phyloP scores from a whole-genome alignment of 768 basidiomycete species.

The Coprinopsis strossmayeri region DNA sequence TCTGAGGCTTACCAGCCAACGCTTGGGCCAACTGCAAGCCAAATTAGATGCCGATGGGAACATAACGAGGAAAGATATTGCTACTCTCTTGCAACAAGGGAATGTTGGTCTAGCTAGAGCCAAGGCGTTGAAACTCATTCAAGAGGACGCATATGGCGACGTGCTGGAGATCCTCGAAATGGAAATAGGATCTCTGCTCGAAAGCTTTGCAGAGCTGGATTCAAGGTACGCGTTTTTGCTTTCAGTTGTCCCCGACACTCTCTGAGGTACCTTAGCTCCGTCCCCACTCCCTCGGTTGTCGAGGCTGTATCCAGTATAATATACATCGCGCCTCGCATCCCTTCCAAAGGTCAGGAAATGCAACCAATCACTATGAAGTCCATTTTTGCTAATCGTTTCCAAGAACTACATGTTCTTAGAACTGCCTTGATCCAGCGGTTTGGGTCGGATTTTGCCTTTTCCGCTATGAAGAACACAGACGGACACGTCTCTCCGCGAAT shows the following conservation, averaged over 20 bases:
- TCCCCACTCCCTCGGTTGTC: slow-evolving; percentile 47
- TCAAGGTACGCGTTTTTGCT: slow-evolving; percentile 28
- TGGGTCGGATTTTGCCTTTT: slow-evolving; percentile 49
- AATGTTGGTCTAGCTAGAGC: slow-evolving; percentile 58
- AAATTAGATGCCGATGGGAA: slow-evolving; percentile 59
- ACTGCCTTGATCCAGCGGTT: slow-evolving; percentile 50
- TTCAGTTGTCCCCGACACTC: not conserved
- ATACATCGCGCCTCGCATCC: slow-evolving; percentile 47
- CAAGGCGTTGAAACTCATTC: slow-evolving; percentile 64
- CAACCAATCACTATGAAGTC: not conserved
- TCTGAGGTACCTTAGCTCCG: slow-evolving; percentile 27
- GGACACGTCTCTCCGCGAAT: slow-evolving; percentile 51
- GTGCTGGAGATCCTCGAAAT: slow-evolving; percentile 61
- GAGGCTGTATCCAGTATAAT: slow-evolving; percentile 70
- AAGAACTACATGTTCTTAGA: slow-evolving; percentile 33
- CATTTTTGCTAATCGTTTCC: slow-evolving; percentile 9
- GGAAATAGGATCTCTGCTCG: slow-evolving; percentile 56
- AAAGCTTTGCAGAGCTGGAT: slow-evolving; percentile 53
- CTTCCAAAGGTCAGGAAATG: slow-evolving; percentile 45
- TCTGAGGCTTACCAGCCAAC: slow-evolving; percentile 56
- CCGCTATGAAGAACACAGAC: slow-evolving; percentile 44
- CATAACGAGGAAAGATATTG: slow-evolving; percentile 62
- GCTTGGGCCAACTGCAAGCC: slow-evolving; percentile 63
- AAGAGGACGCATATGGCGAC: slow-evolving; percentile 56
- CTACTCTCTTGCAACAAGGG: slow-evolving; percentile 54